Conservation (phyloP, 352 stramenopile genomes). For the Thraustochytrium striatum region DNA sequence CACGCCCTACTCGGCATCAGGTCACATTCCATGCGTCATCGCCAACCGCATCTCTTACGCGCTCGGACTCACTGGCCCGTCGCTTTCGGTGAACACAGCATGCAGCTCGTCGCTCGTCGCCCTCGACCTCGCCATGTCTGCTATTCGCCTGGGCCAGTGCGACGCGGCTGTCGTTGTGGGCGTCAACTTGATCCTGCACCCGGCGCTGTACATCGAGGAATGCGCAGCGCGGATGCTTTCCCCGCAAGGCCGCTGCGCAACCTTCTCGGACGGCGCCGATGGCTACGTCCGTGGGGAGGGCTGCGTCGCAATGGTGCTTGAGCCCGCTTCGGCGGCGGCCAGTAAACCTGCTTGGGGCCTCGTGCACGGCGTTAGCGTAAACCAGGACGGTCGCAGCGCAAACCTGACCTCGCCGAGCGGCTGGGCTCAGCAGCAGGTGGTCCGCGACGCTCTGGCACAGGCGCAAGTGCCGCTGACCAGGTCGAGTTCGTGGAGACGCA, state of each 20-base stretch:
- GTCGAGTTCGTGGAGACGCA: conserved; percentile 60
- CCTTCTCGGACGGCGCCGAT: conserved; percentile 56
- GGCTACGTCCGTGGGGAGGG: conserved; percentile 60
- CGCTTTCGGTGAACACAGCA: conserved; percentile 57
- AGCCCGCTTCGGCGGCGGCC: background rate
- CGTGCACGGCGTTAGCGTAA: conserved; percentile 27
- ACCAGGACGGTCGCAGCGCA: conserved; percentile 57
- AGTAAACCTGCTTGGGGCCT: background rate
- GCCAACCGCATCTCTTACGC: conserved; percentile 54
- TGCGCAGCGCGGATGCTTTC: conserved; percentile 32
- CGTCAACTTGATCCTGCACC: conserved; percentile 36
- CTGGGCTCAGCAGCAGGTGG: conserved; percentile 52
- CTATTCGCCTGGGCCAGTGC: conserved; percentile 26
- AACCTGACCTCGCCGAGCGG: conserved; percentile 60
- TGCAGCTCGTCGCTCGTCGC: conserved; percentile 60
- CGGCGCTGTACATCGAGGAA: background rate
- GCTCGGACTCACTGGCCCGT: conserved; percentile 56
- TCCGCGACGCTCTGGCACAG: conserved; percentile 49
- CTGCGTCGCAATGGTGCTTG: conserved; percentile 56
- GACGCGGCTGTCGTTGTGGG: conserved; percentile 31
- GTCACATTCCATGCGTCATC: conserved; percentile 36
- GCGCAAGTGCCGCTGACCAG: background rate
- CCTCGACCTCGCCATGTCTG: conserved; percentile 45
- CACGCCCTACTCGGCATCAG: background rate
- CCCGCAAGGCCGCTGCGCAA: conserved; percentile 48